A percentile compares a stretch with the other conserved stretches of the same genome.
phyloP scores from a whole-genome alignment of 441 rosid species.

The Gossypium lobatum region DNA sequence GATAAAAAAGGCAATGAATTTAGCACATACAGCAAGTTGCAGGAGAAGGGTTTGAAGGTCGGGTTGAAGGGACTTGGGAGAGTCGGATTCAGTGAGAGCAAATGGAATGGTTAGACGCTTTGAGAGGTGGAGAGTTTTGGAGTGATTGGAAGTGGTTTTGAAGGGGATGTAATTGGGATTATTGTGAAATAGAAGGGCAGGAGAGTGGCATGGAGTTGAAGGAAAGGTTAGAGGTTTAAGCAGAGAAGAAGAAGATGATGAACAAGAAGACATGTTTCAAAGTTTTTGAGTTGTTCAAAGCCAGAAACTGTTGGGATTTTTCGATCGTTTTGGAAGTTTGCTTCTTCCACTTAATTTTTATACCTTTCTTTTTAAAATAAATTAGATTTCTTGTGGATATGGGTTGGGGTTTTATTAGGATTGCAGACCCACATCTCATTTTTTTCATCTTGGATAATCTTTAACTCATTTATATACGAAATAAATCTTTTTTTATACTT shows the following conservation, averaged over 20 bases:
- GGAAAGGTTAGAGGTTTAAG: constrained; percentile 31
- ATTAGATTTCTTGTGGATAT: not conserved
- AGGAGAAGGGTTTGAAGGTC: constrained; percentile 44
- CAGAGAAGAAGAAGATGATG: constrained; percentile 24
- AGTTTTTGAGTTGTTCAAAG: not conserved
- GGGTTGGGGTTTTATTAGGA: not conserved
- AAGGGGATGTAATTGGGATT: constrained; percentile 19
- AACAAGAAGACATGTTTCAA: constrained; percentile 29
- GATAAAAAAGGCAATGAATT: not conserved
- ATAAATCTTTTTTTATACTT: not conserved
- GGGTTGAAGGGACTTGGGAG: constrained; percentile 47
- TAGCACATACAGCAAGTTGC: constrained; percentile 50
- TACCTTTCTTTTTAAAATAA: not conserved
- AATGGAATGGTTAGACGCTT: constrained; percentile 31
- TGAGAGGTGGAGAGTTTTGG: constrained; percentile 21
- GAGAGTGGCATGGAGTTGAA: constrained; percentile 14
- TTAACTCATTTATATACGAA: not conserved
- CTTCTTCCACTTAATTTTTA: not conserved
- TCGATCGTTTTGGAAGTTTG: constrained; percentile 6
- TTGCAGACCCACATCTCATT: not conserved
- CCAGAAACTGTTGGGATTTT: constrained; percentile 8
- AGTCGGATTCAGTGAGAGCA: constrained; percentile 74
- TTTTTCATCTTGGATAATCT: not conserved
- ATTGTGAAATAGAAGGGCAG: constrained; percentile 21
- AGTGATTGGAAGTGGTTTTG: constrained; percentile 17